Conservation (phyloP, 257 asterid species). For the Fraxinus quadrangulata region DNA sequence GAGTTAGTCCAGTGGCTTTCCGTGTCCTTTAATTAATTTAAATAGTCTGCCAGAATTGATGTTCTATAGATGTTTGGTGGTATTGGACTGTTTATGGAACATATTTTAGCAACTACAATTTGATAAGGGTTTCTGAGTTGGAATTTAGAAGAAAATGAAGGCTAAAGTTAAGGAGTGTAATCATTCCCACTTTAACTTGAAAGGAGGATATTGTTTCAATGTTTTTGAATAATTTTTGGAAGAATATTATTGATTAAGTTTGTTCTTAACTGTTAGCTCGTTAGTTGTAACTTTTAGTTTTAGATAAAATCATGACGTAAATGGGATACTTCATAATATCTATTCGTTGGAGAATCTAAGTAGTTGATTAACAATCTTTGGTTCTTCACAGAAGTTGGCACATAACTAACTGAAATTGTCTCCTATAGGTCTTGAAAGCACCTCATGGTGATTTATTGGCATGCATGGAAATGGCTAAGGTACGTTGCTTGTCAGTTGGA, state of each 20-base stretch:
- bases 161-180: neutral
- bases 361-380: neutral
- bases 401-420: slow-evolving; percentile 24
- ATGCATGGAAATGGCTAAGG: slow-evolving; percentile 99
- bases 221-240: neutral
- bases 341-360: neutral
- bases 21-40: neutral
- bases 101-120: neutral
- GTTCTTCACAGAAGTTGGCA: neutral
- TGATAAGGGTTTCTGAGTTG: neutral
- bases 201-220: neutral
- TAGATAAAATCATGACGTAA: neutral
- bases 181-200: neutral
- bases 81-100: neutral
- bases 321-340: neutral
- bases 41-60: neutral
- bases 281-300: neutral
- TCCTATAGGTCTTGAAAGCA: slow-evolving; percentile 75
- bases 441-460: slow-evolving; percentile 82
- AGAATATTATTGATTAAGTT: neutral
- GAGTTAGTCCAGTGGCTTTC: neutral
- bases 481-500: slow-evolving; percentile 30
- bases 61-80: neutral
- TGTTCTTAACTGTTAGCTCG: neutral
- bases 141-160: neutral